phyloP scores from a whole-genome alignment of 2,329 filamentous ascomycete genomes.

The Cladophialophora yegresii region DNA sequence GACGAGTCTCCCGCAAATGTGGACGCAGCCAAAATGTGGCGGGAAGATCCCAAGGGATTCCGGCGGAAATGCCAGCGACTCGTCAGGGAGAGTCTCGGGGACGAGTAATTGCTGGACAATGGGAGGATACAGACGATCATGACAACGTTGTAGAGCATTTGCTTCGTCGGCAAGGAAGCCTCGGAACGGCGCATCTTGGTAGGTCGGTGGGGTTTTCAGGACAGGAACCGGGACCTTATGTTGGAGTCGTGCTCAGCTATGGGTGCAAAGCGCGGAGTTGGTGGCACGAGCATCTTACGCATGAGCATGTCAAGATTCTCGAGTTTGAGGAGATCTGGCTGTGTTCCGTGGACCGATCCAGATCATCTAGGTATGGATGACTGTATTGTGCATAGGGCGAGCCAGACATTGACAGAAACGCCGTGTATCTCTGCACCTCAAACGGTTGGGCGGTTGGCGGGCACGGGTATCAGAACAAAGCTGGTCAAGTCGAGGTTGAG shows the following conservation, averaged over 20 bases:
- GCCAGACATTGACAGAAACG: neutral
- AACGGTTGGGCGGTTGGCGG: neutral
- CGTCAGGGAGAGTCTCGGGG: conserved; percentile 78
- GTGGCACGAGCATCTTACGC: neutral
- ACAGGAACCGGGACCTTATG: neutral
- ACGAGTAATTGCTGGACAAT: conserved; percentile 52
- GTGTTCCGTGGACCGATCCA: neutral
- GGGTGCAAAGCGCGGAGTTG: conserved; percentile 14
- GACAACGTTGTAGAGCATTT: neutral
- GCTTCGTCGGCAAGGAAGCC: neutral
- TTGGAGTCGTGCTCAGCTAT: neutral
- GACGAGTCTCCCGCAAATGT: conserved; percentile 95
- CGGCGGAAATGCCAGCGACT: conserved; percentile 74
- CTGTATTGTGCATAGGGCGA: neutral
- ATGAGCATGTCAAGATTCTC: neutral
- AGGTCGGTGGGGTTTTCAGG: neutral
- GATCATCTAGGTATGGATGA: neutral
- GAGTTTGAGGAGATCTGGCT: neutral
- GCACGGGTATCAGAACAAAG: neutral
- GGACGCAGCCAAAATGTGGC: conserved; percentile 84
- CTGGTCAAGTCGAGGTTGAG: neutral
- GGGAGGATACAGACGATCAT: neutral
- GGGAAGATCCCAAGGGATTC: conserved; percentile 78
- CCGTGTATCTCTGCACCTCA: neutral
- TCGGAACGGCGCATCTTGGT: neutral